These are phyloP conservation scores for Graphilbum fragrans DNA, from an alignment of 2,329 filamentous ascomycete species.

Conservation along the genomic window DNA sequence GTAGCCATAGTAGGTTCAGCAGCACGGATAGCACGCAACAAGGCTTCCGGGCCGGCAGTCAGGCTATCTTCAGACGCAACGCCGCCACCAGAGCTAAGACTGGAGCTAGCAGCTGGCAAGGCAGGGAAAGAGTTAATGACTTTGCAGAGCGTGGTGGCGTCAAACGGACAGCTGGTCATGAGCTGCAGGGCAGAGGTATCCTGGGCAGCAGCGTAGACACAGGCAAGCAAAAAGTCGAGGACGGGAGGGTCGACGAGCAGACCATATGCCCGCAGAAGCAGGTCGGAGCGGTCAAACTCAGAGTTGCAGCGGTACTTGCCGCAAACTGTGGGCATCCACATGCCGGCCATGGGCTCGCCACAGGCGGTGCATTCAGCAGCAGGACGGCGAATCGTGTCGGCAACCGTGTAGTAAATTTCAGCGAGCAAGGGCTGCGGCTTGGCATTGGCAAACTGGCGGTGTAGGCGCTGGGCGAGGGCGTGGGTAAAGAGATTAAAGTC, in stretches of 20 bases:
- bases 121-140: slow-evolving; percentile 13
- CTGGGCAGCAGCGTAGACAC: slow-evolving; percentile 9
- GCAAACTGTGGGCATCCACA: slow-evolving; percentile 12
- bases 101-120: slow-evolving; percentile 3
- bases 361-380: slow-evolving; percentile 10
- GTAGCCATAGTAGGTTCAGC: not conserved
- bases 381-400: slow-evolving; percentile 7
- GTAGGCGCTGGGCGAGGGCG: slow-evolving; percentile 10
- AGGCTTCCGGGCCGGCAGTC: slow-evolving; percentile 5
- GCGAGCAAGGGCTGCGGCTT: not conserved
- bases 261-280: slow-evolving; percentile 9
- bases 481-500: slow-evolving; percentile 11
- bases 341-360: not conserved
- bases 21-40: slow-evolving; percentile 8
- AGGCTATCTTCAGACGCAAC: no score
- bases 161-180: slow-evolving; percentile 8
- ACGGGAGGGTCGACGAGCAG: slow-evolving; percentile 12
- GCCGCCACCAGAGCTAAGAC: no score
- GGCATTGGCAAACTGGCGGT: slow-evolving; percentile 4
- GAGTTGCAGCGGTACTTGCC: slow-evolving; percentile 5
- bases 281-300: slow-evolving; percentile 6
- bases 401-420: slow-evolving; percentile 8
- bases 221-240: slow-evolving; percentile 13
- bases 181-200: slow-evolving; percentile 7
- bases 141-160: slow-evolving; percentile 1